Evolutionary conservation across 257 asterid genomes (phyloP).

Genomic region (Solanum pimpinellifolium): DNA sequence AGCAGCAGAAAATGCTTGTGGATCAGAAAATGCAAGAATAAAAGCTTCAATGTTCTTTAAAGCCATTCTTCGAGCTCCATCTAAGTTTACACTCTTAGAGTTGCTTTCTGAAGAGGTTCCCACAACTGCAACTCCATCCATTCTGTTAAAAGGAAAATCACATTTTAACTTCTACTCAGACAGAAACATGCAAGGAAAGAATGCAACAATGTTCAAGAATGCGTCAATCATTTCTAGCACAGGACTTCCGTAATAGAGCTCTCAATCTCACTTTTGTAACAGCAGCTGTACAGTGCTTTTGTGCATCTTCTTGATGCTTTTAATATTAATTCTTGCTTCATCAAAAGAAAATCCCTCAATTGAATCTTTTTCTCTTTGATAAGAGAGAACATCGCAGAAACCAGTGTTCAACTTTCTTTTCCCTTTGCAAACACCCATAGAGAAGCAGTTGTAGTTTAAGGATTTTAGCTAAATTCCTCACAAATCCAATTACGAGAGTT

Average conservation of each 20-base stretch:
- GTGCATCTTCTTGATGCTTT: background rate
- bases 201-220: background rate
- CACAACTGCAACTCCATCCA: constrained; percentile 48
- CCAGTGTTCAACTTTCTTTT: background rate
- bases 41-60: constrained; percentile 60
- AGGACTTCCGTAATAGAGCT: background rate
- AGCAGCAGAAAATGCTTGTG: constrained; percentile 65
- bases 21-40: constrained; percentile 44
- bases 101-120: constrained; percentile 55
- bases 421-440: background rate
- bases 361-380: background rate
- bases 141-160: constrained; percentile 31
- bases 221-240: background rate
- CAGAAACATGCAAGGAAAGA: background rate
- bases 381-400: background rate
- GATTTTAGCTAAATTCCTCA: background rate
- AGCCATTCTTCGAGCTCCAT: constrained; percentile 60
- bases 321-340: background rate
- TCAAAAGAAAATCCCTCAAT: background rate
- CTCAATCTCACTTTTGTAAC: background rate
- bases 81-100: constrained; percentile 49
- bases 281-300: background rate
- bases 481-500: background rate
- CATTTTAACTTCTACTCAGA: background rate
- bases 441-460: background rate